Evolutionary conservation across 495 filamentous ascomycete genomes (phyloP).

Genomic region (Hypoxylon crocopeplum): DNA sequence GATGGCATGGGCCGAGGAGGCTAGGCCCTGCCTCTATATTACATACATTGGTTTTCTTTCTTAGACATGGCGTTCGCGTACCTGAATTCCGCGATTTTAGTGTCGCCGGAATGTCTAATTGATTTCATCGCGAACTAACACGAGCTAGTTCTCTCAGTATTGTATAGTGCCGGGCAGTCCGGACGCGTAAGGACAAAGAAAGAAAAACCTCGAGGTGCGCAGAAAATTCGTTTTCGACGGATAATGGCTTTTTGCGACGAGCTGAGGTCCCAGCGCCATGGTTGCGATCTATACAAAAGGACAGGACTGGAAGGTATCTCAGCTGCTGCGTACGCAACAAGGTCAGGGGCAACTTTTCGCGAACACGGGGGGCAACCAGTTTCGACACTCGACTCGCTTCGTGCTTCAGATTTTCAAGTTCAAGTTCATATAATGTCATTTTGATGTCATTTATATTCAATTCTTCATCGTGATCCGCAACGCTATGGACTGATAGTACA

Average conservation of each 20-base stretch:
- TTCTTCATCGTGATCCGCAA: conserved; percentile 22
- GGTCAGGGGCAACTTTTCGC: conserved; percentile 13
- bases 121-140: conserved; percentile 18
- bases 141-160: neutral
- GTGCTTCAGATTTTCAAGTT: neutral
- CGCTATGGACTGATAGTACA: conserved; percentile 21
- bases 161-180: conserved; percentile 21
- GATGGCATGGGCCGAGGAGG: neutral
- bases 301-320: conserved; percentile 14
- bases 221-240: conserved; percentile 1
- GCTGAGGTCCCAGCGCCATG: conserved; percentile 13
- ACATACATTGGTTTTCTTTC: neutral
- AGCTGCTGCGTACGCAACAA: conserved; percentile 13
- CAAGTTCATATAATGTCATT: conserved; percentile 5
- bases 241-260: conserved; percentile 11
- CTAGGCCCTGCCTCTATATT: neutral
- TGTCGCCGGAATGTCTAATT: conserved; percentile 22
- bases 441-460: conserved; percentile 30
- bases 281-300: conserved; percentile 18
- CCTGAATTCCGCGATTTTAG: conserved; percentile 11
- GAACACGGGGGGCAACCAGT: conserved; percentile 16
- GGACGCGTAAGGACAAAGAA: conserved; percentile 20
- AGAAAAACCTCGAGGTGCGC: conserved; percentile 1
- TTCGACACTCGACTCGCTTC: conserved; percentile 3
- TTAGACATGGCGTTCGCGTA: conserved; percentile 23